Percentiles rank a stretch among this genome's conserved stretches.
These are phyloP conservation scores for Pyricularia sp. DNA, from an alignment of 2,329 filamentous ascomycete genomes.

Conservation along the genomic window DNA sequence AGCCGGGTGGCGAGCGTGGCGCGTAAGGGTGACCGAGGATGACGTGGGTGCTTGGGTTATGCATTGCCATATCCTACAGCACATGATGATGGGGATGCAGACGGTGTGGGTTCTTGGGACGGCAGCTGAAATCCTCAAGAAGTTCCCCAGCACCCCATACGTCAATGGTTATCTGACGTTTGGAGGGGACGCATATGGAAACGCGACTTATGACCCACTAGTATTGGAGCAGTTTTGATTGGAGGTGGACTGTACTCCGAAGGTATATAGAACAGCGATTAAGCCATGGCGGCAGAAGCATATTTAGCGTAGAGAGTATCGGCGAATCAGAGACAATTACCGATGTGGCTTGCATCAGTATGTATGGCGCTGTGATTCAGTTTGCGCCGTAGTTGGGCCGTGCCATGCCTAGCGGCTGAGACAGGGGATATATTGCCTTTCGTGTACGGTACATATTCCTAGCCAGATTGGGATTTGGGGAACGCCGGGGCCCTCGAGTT, in stretches of 20 bases:
- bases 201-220: background rate
- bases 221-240: background rate
- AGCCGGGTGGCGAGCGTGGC: conserved; percentile 52
- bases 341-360: background rate
- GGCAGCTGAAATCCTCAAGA: background rate
- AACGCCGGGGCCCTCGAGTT: background rate
- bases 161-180: background rate
- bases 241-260: background rate
- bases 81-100: conserved; percentile 44
- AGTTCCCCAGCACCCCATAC: background rate
- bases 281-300: background rate
- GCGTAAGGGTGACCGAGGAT: conserved; percentile 31
- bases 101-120: background rate
- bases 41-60: conserved; percentile 53
- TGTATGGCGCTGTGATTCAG: background rate
- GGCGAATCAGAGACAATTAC: background rate
- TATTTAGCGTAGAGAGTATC: background rate
- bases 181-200: background rate
- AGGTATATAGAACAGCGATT: background rate
- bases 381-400: background rate
- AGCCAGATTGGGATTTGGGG: no score
- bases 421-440: background rate
- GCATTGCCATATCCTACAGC: conserved; percentile 49
- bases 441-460: background rate
- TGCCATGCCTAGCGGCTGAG: background rate